Conservation (phyloP, 352 stramenopile species). For the Globisporangium middletonii region DNA sequence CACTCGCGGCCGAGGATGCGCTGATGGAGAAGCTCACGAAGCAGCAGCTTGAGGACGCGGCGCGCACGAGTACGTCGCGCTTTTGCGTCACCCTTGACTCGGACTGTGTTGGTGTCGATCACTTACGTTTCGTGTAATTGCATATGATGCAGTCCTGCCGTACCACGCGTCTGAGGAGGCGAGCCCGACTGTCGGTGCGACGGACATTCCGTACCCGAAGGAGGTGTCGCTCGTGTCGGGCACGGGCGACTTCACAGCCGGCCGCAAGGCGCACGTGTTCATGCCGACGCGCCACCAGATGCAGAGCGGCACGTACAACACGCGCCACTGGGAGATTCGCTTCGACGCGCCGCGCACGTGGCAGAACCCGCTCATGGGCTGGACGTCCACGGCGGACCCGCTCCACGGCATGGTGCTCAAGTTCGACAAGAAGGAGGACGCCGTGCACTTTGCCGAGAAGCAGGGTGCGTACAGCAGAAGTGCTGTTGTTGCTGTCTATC, state of each 20-base stretch:
- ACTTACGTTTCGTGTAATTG: not conserved
- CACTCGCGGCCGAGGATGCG: constrained; percentile 39
- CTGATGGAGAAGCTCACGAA: constrained; percentile 33
- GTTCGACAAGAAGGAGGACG: constrained; percentile 88
- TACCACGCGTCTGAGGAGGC: constrained; percentile 45
- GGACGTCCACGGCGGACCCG: constrained; percentile 87
- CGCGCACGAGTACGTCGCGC: constrained; percentile 43
- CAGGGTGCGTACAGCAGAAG: constrained; percentile 21
- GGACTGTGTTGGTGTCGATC: not conserved
- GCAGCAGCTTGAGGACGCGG: constrained; percentile 37
- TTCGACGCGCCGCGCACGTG: constrained; percentile 75
- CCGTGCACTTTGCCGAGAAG: constrained; percentile 76
- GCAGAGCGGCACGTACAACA: constrained; percentile 80
- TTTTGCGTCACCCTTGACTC: not conserved
- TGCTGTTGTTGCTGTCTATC: not conserved
- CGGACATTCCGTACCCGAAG: constrained; percentile 52
- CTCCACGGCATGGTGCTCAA: constrained; percentile 80
- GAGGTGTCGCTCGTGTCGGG: constrained; percentile 62
- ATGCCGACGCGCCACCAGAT: constrained; percentile 80
- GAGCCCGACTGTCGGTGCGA: constrained; percentile 40
- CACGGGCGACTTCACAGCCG: constrained; percentile 50
- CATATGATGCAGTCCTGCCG: constrained; percentile 39
- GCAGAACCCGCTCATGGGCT: constrained; percentile 94
- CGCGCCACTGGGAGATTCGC: constrained; percentile 82
- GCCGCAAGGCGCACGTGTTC: constrained; percentile 67